These are phyloP conservation scores for Knoxdaviesia proteae DNA, from an alignment of 2,329 filamentous ascomycete species.

Conservation along the genomic window DNA sequence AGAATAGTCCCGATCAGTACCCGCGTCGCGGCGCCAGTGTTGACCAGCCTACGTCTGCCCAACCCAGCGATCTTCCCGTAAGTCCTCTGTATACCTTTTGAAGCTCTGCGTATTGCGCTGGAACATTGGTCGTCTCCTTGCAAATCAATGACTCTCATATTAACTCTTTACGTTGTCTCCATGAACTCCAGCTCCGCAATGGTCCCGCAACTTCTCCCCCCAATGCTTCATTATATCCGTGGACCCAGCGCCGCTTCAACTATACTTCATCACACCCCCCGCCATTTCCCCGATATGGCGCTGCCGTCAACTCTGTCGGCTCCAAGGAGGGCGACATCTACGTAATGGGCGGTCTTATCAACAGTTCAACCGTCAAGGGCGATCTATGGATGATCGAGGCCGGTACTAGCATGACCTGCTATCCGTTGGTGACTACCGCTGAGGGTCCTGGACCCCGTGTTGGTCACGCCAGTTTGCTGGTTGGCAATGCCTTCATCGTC, in stretches of 20 bases:
- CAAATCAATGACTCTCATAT: constrained; percentile 3
- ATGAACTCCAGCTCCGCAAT: constrained; percentile 17
- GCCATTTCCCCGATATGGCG: constrained; percentile 90
- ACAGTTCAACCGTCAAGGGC: constrained; percentile 86
- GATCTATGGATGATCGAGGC: constrained; percentile 97
- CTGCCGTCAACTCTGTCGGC: constrained; percentile 76
- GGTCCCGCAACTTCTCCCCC: constrained; percentile 20
- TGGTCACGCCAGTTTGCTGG: constrained; percentile 78
- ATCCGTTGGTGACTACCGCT: constrained; percentile 74
- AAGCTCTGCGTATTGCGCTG: background rate
- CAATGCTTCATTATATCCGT: constrained; percentile 77
- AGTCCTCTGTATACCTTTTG: constrained; percentile 9
- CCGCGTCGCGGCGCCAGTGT: constrained; percentile 28
- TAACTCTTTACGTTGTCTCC: constrained; percentile 25
- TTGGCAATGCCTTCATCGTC: constrained; percentile 97
- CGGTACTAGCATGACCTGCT: constrained; percentile 70
- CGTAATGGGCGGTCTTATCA: constrained; percentile 90
- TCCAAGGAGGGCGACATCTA: constrained; percentile 97
- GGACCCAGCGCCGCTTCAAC: constrained; percentile 76
- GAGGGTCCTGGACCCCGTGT: constrained; percentile 91
- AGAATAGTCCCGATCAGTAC: constrained; percentile 44
- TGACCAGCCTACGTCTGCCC: constrained; percentile 12
- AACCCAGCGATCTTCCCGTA: constrained; percentile 20
- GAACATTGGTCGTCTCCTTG: background rate
- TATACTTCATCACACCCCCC: constrained; percentile 66